These are phyloP conservation scores for Botrytis cinerea DNA, from an alignment of 2,329 filamentous ascomycete genomes.

Conservation along the genomic window DNA sequence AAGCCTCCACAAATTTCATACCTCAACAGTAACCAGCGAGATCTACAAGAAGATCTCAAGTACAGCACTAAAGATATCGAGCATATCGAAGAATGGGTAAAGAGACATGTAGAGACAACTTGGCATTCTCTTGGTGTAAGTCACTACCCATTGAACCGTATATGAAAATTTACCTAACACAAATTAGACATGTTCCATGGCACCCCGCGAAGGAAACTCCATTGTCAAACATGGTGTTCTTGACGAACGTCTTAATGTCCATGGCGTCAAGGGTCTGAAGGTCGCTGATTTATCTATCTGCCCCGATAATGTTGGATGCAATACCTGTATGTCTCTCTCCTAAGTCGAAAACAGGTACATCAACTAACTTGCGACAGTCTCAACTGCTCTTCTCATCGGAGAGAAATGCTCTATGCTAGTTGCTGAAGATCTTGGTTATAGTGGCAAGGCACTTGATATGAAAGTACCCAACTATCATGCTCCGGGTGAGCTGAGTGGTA, in stretches of 20 bases:
- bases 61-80: conserved; percentile 64
- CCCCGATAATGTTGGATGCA: conserved; percentile 46
- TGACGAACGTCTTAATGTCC: conserved; percentile 45
- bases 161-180: conserved; percentile 27
- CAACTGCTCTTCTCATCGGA: conserved; percentile 48
- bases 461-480: conserved; percentile 66
- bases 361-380: conserved; percentile 55
- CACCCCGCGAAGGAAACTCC: conserved; percentile 58
- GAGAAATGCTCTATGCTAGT: conserved; percentile 47
- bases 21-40: conserved; percentile 65
- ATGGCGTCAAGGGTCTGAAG: conserved; percentile 47
- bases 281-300: conserved; percentile 47
- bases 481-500: conserved; percentile 47
- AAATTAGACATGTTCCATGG: conserved; percentile 49
- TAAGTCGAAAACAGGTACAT: conserved; percentile 29
- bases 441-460: conserved; percentile 70
- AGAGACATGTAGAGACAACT: conserved; percentile 56
- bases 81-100: conserved; percentile 53
- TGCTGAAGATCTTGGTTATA: conserved; percentile 48
- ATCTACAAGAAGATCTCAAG: conserved; percentile 62
- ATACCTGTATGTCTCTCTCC: conserved; percentile 42
- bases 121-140: conserved; percentile 46
- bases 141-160: conserved; percentile 7
- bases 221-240: conserved; percentile 63
- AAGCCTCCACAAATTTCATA: conserved; percentile 47